These are phyloP conservation scores for Enterocytospora artemiae DNA, from an alignment of 371 early-diverging fungal genomes.

Conservation along the genomic window DNA sequence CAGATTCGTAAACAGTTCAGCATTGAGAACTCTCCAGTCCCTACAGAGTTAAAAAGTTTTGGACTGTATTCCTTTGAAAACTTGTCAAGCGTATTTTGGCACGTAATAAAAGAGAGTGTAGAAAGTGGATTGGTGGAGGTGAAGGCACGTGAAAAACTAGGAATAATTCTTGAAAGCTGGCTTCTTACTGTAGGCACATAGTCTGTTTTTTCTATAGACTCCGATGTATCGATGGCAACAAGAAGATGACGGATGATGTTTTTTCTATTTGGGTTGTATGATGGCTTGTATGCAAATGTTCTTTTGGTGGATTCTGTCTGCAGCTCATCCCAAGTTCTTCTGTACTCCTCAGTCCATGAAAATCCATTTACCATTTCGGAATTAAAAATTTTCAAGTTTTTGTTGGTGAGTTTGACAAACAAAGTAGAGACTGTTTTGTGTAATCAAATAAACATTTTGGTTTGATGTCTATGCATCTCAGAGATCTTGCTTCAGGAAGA, in stretches of 20 bases:
- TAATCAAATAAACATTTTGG: no score
- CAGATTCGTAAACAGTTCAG: slow-evolving; percentile 27
- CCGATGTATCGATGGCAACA: slow-evolving; percentile 38
- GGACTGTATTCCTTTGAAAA: slow-evolving; percentile 2
- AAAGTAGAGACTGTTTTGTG: no score
- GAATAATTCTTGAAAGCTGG: slow-evolving; percentile 12
- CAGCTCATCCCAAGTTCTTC: slow-evolving; percentile 48
- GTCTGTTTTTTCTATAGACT: slow-evolving; percentile 41
- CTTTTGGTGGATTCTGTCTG: slow-evolving; percentile 9
- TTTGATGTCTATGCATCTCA: no score
- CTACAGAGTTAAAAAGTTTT: slow-evolving; percentile 26
- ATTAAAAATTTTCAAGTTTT: slow-evolving; percentile 6
- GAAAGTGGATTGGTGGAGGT: slow-evolving; percentile 44
- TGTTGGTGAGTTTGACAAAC: no score
- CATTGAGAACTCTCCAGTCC: slow-evolving; percentile 42
- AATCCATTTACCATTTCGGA: slow-evolving; percentile 34
- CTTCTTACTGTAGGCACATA: slow-evolving; percentile 39
- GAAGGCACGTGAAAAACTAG: slow-evolving; percentile 22
- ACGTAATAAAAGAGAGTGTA: slow-evolving; percentile 25
- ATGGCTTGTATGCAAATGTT: not conserved
- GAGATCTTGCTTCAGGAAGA: no score
- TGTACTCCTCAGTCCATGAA: slow-evolving; percentile 52
- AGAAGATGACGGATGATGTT: slow-evolving; percentile 33
- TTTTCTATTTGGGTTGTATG: slow-evolving; percentile 27
- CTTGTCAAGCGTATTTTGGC: slow-evolving; percentile 15